phyloP scores from a whole-genome alignment of 805 yeast genomes.

The Wickerhamomyces bovis region DNA sequence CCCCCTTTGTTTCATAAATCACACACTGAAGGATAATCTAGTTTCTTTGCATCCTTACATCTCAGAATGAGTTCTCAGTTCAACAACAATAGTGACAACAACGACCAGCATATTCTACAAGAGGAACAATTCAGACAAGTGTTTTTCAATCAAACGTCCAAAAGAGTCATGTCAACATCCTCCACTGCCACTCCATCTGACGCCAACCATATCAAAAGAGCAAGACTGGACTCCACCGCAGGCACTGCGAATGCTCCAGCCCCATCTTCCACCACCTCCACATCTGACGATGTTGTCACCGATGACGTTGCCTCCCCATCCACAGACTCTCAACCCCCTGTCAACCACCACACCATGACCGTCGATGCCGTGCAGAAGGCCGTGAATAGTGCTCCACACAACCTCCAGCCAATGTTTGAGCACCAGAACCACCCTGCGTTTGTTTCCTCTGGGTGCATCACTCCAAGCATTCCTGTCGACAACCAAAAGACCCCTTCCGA shows the following conservation, averaged over 20 bases:
- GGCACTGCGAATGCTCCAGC: slow-evolving; percentile 9
- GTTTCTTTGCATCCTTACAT: background rate
- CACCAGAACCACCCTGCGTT: slow-evolving; percentile 9
- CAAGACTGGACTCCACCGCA: slow-evolving; percentile 22
- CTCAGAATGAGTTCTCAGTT: slow-evolving; percentile 31
- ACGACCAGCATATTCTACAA: slow-evolving; percentile 28
- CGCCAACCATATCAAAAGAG: slow-evolving; percentile 27
- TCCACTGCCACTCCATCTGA: slow-evolving; percentile 14
- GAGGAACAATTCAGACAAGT: slow-evolving; percentile 27
- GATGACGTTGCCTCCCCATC: background rate
- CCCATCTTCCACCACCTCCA: slow-evolving; percentile 1
- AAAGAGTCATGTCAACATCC: slow-evolving; percentile 10
- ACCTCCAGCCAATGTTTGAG: slow-evolving; percentile 1
- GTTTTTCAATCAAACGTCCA: slow-evolving; percentile 23
- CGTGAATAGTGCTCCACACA: slow-evolving; percentile 1
- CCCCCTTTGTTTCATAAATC: background rate
- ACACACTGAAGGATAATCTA: too few relatives aligned
- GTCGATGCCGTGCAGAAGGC: slow-evolving; percentile 9
- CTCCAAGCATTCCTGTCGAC: slow-evolving; percentile 2
- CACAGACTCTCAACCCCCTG: slow-evolving; percentile 10
- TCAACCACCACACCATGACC: slow-evolving; percentile 5
- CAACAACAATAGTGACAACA: slow-evolving; percentile 30
- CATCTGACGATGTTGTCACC: background rate
- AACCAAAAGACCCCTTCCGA: slow-evolving; percentile 1
- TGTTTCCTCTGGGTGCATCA: slow-evolving; percentile 11